Evolutionary conservation across 176 grass and related monocot genomes (phyloP).

Genomic region (Carex kokanica): DNA sequence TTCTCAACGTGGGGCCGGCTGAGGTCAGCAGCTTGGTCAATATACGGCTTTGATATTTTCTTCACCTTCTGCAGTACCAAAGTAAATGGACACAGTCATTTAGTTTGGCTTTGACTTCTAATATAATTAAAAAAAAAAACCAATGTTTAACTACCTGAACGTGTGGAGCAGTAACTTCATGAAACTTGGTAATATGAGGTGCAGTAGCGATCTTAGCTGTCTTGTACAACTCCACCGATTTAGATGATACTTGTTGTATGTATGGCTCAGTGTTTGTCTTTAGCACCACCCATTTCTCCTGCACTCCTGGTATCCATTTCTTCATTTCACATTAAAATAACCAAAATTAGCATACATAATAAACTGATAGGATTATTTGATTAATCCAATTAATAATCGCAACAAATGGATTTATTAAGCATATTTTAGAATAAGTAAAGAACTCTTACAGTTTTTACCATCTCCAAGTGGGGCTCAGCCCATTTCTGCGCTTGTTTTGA

Average conservation of each 20-base stretch:
- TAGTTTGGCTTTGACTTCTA: background rate
- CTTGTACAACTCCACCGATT: slow-evolving; percentile 69
- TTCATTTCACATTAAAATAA: slow-evolving; percentile 39
- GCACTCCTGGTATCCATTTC: slow-evolving; percentile 60
- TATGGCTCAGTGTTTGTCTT: slow-evolving; percentile 57
- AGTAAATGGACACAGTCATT: background rate
- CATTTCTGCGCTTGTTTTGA: slow-evolving; percentile 58
- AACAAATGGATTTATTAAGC: background rate
- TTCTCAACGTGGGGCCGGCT: slow-evolving; percentile 75
- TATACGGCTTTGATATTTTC: slow-evolving; percentile 76
- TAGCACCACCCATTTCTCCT: slow-evolving; percentile 52
- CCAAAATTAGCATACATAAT: slow-evolving; percentile 29
- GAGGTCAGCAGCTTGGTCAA: slow-evolving; percentile 67
- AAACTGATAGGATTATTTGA: slow-evolving; percentile 10
- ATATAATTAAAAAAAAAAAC: background rate
- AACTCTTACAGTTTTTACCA: slow-evolving; percentile 60
- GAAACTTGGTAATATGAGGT: slow-evolving; percentile 57
- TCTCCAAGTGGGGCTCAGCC: slow-evolving; percentile 67
- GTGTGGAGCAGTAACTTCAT: slow-evolving; percentile 57
- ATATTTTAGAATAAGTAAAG: slow-evolving; percentile 25
- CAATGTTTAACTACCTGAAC: slow-evolving; percentile 58
- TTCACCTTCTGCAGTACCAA: slow-evolving; percentile 51
- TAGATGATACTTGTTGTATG: slow-evolving; percentile 49
- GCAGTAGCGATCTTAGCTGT: slow-evolving; percentile 48
- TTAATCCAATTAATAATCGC: background rate